Evolutionary conservation across 1,284 basidiomycete genomes (phyloP).

Genomic region (Boletus calvinii): DNA sequence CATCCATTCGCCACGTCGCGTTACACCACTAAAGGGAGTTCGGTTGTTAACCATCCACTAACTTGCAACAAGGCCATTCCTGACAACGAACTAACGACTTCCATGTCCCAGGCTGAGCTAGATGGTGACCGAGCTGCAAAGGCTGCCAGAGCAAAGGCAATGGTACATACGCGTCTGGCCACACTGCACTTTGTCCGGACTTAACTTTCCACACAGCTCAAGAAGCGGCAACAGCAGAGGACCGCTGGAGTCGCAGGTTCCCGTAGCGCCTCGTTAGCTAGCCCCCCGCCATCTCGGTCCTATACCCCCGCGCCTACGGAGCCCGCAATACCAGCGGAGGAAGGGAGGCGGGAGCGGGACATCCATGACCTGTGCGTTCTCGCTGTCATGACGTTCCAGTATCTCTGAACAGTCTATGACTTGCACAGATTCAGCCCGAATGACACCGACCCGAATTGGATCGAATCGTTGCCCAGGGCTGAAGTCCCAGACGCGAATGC

Average conservation of each 20-base stretch:
- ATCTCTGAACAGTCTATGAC: constrained; percentile 2
- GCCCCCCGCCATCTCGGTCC: constrained; percentile 50
- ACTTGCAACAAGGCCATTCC: background rate
- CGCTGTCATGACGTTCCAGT: background rate
- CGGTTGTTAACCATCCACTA: constrained; percentile 2
- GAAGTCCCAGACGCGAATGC: constrained; percentile 29
- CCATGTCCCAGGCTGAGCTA: constrained; percentile 47
- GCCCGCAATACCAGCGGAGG: constrained; percentile 31
- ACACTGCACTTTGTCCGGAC: constrained; percentile 10
- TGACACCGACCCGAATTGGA: constrained; percentile 50
- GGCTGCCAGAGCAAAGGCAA: constrained; percentile 74
- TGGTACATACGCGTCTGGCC: constrained; percentile 45
- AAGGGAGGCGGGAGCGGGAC: constrained; percentile 40
- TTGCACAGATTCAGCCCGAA: constrained; percentile 41
- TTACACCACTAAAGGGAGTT: background rate
- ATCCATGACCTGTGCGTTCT: constrained; percentile 52
- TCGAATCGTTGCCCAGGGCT: constrained; percentile 55
- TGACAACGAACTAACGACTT: constrained; percentile 6
- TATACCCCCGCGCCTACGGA: constrained; percentile 48
- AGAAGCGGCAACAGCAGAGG: constrained; percentile 72
- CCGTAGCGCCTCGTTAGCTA: constrained; percentile 34
- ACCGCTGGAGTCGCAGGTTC: constrained; percentile 40
- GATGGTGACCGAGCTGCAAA: constrained; percentile 77
- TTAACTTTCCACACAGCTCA: constrained; percentile 48
- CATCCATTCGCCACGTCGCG: constrained; percentile 4